A percentile compares a stretch with the other conserved stretches of the same genome.
These are phyloP conservation scores for Podosphaera fusca DNA, from an alignment of 2,329 filamentous ascomycete genomes.

Conservation along the genomic window DNA sequence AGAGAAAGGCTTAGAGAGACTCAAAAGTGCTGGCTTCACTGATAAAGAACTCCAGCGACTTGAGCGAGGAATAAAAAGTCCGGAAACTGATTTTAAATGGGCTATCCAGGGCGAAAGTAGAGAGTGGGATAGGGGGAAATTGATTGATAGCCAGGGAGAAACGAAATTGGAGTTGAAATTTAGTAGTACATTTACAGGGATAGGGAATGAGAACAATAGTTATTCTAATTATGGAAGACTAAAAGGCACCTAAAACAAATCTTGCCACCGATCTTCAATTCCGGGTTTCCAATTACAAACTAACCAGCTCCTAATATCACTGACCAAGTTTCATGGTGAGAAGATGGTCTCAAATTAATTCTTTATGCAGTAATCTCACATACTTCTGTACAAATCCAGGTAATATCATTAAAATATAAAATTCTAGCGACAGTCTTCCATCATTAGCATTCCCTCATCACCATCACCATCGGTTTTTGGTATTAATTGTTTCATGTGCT, in stretches of 20 bases:
- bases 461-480: too few relatives aligned
- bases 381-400: too few relatives aligned
- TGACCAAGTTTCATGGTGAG: too few relatives aligned
- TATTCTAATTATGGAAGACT: slow-evolving; percentile 3
- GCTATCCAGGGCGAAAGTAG: slow-evolving; percentile 25
- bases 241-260: slow-evolving; percentile 7
- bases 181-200: slow-evolving; percentile 3
- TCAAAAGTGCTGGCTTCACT: slow-evolving; percentile 57
- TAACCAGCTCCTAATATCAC: too few relatives aligned
- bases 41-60: slow-evolving; percentile 52
- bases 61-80: slow-evolving; percentile 36
- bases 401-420: too few relatives aligned
- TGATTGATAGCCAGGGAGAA: slow-evolving; percentile 29
- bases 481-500: too few relatives aligned
- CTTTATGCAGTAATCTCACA: too few relatives aligned
- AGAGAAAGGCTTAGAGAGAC: slow-evolving; percentile 48
- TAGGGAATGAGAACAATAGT: background rate
- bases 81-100: slow-evolving; percentile 50
- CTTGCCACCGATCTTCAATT: background rate
- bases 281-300: too few relatives aligned
- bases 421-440: too few relatives aligned
- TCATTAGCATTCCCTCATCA: too few relatives aligned
- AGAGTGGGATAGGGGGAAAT: slow-evolving; percentile 45
- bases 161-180: slow-evolving; percentile 16
- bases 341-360: too few relatives aligned